Percentiles rank a stretch among this genome's conserved stretches.
Evolutionary conservation across 2,329 filamentous ascomycete genomes (phyloP).

Genomic region (Aspergillus melleus): DNA sequence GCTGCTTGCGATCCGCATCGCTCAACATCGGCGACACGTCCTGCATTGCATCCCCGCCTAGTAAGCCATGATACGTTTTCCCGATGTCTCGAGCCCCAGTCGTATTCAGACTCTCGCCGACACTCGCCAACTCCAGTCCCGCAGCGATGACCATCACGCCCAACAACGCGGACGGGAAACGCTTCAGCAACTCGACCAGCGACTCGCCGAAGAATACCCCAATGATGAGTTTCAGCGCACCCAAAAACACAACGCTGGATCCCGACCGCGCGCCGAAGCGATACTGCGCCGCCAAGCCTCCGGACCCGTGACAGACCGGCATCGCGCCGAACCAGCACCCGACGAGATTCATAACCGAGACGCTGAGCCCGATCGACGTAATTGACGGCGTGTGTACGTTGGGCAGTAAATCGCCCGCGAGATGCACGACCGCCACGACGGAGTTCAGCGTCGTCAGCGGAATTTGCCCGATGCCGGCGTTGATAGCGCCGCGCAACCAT

Average conservation of each 20-base stretch:
- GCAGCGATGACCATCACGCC: constrained; percentile 89
- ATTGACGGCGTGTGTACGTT: constrained; percentile 66
- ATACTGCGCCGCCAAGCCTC: constrained; percentile 86
- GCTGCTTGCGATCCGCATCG: constrained; percentile 68
- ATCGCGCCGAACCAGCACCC: constrained; percentile 92
- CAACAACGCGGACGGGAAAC: constrained; percentile 74
- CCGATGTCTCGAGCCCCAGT: constrained; percentile 61
- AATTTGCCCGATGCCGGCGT: constrained; percentile 79
- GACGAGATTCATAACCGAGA: constrained; percentile 78
- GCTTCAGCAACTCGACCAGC: constrained; percentile 67
- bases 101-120: constrained; percentile 81
- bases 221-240: constrained; percentile 70
- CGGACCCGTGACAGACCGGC: constrained; percentile 92
- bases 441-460: constrained; percentile 92
- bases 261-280: constrained; percentile 89
- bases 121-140: constrained; percentile 81
- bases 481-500: constrained; percentile 58
- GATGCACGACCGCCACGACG: constrained; percentile 79
- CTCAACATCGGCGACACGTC: constrained; percentile 45
- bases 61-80: constrained; percentile 30
- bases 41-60: constrained; percentile 24
- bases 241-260: constrained; percentile 77
- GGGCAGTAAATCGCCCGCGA: constrained; percentile 76
- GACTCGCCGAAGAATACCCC: constrained; percentile 74
- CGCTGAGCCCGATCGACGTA: constrained; percentile 76